Evolutionary conservation across 108 stramenopile species (phyloP).

Genomic region (Schizochytrium sp.): DNA sequence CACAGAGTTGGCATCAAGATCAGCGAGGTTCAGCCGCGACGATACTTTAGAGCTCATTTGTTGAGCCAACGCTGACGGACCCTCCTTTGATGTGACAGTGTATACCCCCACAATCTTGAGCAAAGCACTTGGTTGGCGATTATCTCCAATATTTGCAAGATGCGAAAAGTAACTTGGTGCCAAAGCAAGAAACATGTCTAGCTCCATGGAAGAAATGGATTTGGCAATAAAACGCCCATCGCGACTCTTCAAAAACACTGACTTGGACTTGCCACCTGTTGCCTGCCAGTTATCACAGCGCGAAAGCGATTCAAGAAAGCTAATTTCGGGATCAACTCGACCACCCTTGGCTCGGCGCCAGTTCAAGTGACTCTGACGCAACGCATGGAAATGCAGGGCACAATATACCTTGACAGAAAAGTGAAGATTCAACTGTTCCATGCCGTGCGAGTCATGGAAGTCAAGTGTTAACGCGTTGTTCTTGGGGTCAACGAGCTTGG

Average conservation of each 20-base stretch:
- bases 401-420: slow-evolving; percentile 58
- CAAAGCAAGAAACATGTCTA: slow-evolving; percentile 46
- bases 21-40: slow-evolving; percentile 2
- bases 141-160: slow-evolving; percentile 25
- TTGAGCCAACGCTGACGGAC: not conserved
- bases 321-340: slow-evolving; percentile 3
- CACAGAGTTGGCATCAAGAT: not conserved
- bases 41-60: slow-evolving; percentile 15
- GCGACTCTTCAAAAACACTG: slow-evolving; percentile 14
- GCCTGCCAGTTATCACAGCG: slow-evolving; percentile 40
- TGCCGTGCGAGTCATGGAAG: slow-evolving; percentile 5
- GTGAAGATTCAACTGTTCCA: slow-evolving; percentile 11
- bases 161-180: slow-evolving; percentile 34
- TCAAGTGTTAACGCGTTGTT: slow-evolving; percentile 7
- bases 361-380: not conserved
- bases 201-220: slow-evolving; percentile 46
- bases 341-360: slow-evolving; percentile 7
- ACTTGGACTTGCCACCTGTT: slow-evolving; percentile 33
- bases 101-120: slow-evolving; percentile 42
- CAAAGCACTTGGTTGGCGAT: not conserved
- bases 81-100: slow-evolving; percentile 52
- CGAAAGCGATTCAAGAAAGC: slow-evolving; percentile 44
- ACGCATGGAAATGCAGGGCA: slow-evolving; percentile 2
- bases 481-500: not conserved
- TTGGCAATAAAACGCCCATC: slow-evolving; percentile 40